Base-by-base conservation (phyloP, 2,329 filamentous ascomycete species). In the Colletotrichum sp. region DNA sequence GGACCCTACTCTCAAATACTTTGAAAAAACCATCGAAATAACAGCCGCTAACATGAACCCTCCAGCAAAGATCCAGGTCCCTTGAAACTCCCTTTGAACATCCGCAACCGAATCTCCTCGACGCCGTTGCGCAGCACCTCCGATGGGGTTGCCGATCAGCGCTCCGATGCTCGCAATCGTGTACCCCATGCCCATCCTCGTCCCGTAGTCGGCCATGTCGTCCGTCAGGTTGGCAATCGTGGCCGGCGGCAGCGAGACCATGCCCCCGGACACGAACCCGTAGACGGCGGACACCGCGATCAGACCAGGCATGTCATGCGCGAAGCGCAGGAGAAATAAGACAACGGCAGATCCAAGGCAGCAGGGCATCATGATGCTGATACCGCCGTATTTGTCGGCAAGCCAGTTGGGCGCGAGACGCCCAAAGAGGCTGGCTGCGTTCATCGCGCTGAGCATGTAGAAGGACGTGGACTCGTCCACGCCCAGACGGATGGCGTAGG, bases 401-500 rank as follows among this genome's bases (percentile, higher is more conserved):
- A 78, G 32, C 75, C 69, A 77, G 68, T 77, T 78, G 6, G 78
- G 78, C 2, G 72, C 67, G 18, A 79, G 63, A 9, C 78, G 78
- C 10, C 78, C 77, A 5, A 78, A 49, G 18, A 78, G 71, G 24
- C 71, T 77, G 8, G 71, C 78, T 8, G 77, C 77, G 49, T 79
- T 79, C 49, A 78, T 71, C 57, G 77, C 74, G 39, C 77, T 67
- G 13, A 79, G 72, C 18, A 79, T 59, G 64, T 78, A 78, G 49
- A 63, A 67, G 12, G 77, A 75, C 18, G 76, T 63, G 26, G 39
- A 28, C 5, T 21, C 39, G 44, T 78, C 68, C 8, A 71, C 68
- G n/a, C 76, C 75, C 2, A 75, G 60, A 3, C 71, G 71, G 15
- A 75, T 71, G 36, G 75, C 71, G 2, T 77, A 75, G 2, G 75